Conservation (phyloP, 805 yeast species). For the Starmera amethionina region DNA sequence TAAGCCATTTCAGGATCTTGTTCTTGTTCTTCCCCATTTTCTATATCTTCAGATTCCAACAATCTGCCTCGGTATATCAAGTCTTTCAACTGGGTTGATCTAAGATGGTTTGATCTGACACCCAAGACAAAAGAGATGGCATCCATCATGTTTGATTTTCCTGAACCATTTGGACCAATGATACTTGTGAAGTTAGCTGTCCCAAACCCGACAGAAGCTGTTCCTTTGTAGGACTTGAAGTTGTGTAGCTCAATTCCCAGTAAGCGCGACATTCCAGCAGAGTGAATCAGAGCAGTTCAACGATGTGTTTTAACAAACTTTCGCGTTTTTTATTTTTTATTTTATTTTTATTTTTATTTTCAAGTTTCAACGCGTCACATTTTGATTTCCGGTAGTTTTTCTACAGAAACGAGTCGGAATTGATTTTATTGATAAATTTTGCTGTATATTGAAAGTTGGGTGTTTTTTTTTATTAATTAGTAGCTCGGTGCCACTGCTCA, state of each 20-base stretch:
- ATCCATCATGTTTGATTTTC: constrained; percentile 95
- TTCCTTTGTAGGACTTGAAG: constrained; percentile 86
- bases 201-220: constrained; percentile 72
- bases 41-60: constrained; percentile 16
- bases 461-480: too few relatives aligned
- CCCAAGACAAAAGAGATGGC: constrained; percentile 95
- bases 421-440: too few relatives aligned
- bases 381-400: too few relatives aligned
- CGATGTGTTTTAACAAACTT: too few relatives aligned
- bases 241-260: constrained; percentile 70
- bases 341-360: too few relatives aligned
- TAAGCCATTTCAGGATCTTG: constrained; percentile 40
- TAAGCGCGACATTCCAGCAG: constrained; percentile 62
- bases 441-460: too few relatives aligned
- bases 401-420: too few relatives aligned
- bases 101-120: constrained; percentile 59
- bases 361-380: too few relatives aligned
- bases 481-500: too few relatives aligned
- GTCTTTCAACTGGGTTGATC: constrained; percentile 67
- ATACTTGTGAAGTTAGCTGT: constrained; percentile 77
- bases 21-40: constrained; percentile 12
- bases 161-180: constrained; percentile 98
- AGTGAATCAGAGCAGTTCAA: too few relatives aligned
- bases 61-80: constrained; percentile 70
- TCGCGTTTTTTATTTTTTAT: too few relatives aligned